phyloP scores from a whole-genome alignment of 805 yeast genomes.

The Yarrowia keelungensis region DNA sequence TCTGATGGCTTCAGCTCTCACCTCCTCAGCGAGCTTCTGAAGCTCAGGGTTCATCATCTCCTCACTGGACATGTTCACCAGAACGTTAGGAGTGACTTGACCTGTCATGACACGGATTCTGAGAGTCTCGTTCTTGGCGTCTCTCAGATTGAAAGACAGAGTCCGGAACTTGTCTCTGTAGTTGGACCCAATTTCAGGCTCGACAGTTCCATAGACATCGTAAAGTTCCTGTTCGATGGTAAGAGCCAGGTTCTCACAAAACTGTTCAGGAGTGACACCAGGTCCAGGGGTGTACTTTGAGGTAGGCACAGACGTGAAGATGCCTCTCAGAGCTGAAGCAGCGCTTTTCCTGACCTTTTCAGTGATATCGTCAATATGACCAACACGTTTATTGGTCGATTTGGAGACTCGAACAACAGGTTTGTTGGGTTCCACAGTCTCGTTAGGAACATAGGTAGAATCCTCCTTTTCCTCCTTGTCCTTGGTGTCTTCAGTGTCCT shows the following conservation, averaged over 20 bases:
- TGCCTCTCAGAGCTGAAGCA: conserved; percentile 49
- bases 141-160: conserved; percentile 65
- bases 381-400: conserved; percentile 21
- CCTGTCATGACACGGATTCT: conserved; percentile 64
- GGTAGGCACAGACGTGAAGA: not conserved
- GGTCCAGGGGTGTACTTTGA: not conserved
- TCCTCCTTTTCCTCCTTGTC: not conserved
- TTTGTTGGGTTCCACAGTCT: not conserved
- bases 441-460: not conserved
- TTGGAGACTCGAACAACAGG: conserved; percentile 10
- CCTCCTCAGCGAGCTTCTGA: conserved; percentile 71
- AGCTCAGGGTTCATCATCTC: conserved; percentile 81
- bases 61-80: conserved; percentile 71
- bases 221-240: conserved; percentile 61
- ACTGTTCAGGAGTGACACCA: not conserved
- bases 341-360: conserved; percentile 43
- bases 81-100: conserved; percentile 60
- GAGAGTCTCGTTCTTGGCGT: conserved; percentile 61
- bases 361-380: conserved; percentile 38
- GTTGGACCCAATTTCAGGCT: conserved; percentile 51
- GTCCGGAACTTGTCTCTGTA: conserved; percentile 76
- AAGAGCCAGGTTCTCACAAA: conserved; percentile 55
- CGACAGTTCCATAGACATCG: conserved; percentile 49
- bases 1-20: conserved; percentile 70
- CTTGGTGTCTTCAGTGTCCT: not conserved